phyloP scores from a whole-genome alignment of 106 monocot genomes.

The Acorus gramineus region DNA sequence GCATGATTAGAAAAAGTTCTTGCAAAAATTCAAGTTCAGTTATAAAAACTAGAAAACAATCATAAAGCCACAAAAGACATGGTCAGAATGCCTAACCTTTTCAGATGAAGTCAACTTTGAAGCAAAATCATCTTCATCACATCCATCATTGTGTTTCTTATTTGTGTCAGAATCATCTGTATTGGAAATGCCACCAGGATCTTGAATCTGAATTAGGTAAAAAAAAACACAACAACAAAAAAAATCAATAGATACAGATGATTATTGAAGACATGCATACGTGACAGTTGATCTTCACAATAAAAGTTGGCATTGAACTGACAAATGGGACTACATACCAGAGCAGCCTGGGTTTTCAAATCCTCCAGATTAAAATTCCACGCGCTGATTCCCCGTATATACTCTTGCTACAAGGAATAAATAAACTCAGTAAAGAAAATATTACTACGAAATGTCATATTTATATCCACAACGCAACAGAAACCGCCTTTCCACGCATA shows the following conservation, averaged over 20 bases:
- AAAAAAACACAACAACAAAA: slow-evolving; percentile 1
- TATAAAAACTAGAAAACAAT: not conserved
- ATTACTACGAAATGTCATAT: too few species aligned
- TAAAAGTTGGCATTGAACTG: not conserved
- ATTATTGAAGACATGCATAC: too few species aligned
- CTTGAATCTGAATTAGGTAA: slow-evolving; percentile 31
- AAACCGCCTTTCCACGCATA: too few species aligned
- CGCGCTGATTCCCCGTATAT: slow-evolving; percentile 82
- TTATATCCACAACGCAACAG: too few species aligned
- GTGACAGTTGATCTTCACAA: too few species aligned
- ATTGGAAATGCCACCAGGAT: slow-evolving; percentile 20
- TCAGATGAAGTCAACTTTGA: slow-evolving; percentile 17
- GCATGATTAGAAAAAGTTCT: slow-evolving; percentile 1
- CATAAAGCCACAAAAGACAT: slow-evolving; percentile 38
- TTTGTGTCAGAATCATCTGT: slow-evolving; percentile 34
- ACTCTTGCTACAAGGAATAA: slow-evolving; percentile 56
- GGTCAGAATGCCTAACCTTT: slow-evolving; percentile 12
- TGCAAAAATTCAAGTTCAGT: not conserved
- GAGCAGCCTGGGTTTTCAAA: slow-evolving; percentile 79
- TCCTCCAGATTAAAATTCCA: slow-evolving; percentile 98
- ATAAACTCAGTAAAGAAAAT: too few species aligned
- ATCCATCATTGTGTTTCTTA: slow-evolving; percentile 18
- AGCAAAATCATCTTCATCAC: slow-evolving; percentile 11
- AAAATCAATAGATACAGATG: not conserved
- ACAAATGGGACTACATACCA: slow-evolving; percentile 36